Evolutionary conservation across 371 early-diverging fungal species (phyloP).

Genomic region (Coemansia sp.): DNA sequence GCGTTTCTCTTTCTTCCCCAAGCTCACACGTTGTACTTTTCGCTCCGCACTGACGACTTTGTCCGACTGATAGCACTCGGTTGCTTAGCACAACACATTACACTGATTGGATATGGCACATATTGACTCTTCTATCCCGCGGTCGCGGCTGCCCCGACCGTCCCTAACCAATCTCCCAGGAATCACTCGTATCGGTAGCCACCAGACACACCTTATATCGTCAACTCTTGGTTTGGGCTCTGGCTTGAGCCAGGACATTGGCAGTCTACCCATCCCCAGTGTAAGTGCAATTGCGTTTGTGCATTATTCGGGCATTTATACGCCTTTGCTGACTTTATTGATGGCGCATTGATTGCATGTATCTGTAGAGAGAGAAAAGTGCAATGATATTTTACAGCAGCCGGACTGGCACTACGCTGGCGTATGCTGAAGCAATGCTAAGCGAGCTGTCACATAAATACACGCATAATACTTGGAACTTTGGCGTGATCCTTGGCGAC

Average conservation of each 20-base stretch:
- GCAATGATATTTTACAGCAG: constrained; percentile 26
- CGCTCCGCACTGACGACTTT: neutral
- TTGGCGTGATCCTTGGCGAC: constrained; percentile 31
- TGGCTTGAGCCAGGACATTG: constrained; percentile 17
- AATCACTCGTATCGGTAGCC: constrained; percentile 17
- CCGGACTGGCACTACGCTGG: constrained; percentile 20
- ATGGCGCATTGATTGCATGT: constrained; percentile 10
- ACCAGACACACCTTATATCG: constrained; percentile 13
- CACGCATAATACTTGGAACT: constrained; percentile 21
- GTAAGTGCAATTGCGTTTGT: constrained; percentile 16
- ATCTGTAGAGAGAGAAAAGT: constrained; percentile 21
- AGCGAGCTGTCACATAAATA: constrained; percentile 20
- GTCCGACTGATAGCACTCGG: neutral
- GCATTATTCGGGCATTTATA: too few relatives aligned
- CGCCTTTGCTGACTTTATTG: neutral
- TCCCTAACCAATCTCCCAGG: constrained; percentile 16
- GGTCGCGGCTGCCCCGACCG: constrained; percentile 30
- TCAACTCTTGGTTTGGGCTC: constrained; percentile 23
- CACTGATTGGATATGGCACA: constrained; percentile 23
- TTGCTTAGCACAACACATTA: too few relatives aligned
- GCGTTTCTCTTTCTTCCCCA: neutral
- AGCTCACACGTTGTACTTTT: neutral
- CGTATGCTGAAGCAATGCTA: constrained; percentile 43
- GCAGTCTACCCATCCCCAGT: constrained; percentile 8
- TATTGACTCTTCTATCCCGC: constrained; percentile 29